These are phyloP conservation scores for Onygenales sp. DNA, from an alignment of 2,329 filamentous ascomycete genomes.

Conservation along the genomic window DNA sequence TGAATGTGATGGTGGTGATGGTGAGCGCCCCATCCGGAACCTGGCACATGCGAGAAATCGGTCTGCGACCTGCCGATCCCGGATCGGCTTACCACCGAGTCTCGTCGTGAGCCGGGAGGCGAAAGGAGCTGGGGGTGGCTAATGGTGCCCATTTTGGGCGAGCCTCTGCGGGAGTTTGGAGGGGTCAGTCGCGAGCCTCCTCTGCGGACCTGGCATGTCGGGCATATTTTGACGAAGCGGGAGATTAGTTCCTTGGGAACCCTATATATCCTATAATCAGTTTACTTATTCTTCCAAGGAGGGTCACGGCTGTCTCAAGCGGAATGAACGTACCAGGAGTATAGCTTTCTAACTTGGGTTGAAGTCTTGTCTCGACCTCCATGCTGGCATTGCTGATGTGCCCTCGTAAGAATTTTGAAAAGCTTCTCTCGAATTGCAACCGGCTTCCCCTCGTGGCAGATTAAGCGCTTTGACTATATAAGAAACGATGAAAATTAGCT, in stretches of 20 bases:
- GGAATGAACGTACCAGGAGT: constrained; percentile 36
- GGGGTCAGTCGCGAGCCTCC: constrained; percentile 33
- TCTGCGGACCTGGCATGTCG: constrained; percentile 39
- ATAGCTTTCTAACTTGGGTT: constrained; percentile 40
- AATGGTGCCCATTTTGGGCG: constrained; percentile 26
- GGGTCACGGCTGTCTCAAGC: background rate
- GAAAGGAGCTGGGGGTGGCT: constrained; percentile 28
- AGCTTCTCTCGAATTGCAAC: constrained; percentile 43
- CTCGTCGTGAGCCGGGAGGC: constrained; percentile 26
- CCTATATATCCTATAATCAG: constrained; percentile 21
- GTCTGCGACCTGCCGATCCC: constrained; percentile 15
- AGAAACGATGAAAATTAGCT: constrained; percentile 2
- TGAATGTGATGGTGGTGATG: constrained; percentile 11
- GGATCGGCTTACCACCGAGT: constrained; percentile 24
- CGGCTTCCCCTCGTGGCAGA: constrained; percentile 43
- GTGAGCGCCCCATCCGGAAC: constrained; percentile 15
- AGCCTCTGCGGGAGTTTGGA: constrained; percentile 30
- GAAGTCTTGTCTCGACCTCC: constrained; percentile 45
- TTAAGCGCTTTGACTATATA: constrained; percentile 30
- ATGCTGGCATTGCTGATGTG: constrained; percentile 42
- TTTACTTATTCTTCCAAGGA: background rate
- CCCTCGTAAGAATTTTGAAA: constrained; percentile 41
- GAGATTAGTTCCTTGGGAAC: constrained; percentile 44
- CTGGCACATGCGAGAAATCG: background rate
- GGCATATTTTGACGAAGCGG: constrained; percentile 42